Percentiles rank a stretch among this genome's conserved stretches.
phyloP scores from a whole-genome alignment of 805 yeast species.

The Diddensiella transvaalensis region DNA sequence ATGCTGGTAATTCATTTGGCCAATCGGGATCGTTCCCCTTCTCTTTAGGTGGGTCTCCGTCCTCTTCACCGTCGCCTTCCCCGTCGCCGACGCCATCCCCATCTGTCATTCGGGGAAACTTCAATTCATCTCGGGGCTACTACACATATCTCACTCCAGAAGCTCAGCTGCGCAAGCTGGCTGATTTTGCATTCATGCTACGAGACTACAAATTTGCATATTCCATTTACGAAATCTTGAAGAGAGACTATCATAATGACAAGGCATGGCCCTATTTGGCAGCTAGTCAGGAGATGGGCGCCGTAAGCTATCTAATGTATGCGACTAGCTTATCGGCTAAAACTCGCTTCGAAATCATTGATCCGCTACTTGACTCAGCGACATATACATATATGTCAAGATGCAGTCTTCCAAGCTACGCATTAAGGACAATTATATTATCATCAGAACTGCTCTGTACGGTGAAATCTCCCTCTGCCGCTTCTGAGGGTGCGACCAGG shows the following conservation, averaged over 20 bases:
- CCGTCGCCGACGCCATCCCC: constrained; percentile 12
- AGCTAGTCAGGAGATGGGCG: constrained; percentile 84
- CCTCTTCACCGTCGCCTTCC: constrained; percentile 4
- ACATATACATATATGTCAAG: constrained; percentile 73
- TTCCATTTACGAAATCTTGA: constrained; percentile 74
- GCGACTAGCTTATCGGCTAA: constrained; percentile 36
- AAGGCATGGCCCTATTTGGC: constrained; percentile 81
- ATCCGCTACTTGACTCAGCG: constrained; percentile 65
- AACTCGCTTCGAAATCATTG: constrained; percentile 50
- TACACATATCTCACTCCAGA: constrained; percentile 66
- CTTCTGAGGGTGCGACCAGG: constrained; percentile 43
- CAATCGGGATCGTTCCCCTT: constrained; percentile 9
- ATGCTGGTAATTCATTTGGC: constrained; percentile 19
- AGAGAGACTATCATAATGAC: constrained; percentile 71
- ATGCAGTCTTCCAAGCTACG: constrained; percentile 63
- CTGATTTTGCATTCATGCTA: constrained; percentile 91
- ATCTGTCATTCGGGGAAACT: constrained; percentile 30
- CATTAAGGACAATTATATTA: constrained; percentile 62
- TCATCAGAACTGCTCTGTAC: constrained; percentile 64
- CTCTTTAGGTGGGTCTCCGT: constrained; percentile 19
- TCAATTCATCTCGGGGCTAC: constrained; percentile 41
- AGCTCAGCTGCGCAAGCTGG: constrained; percentile 72
- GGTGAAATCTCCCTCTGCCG: constrained; percentile 40
- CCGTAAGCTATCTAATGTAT: constrained; percentile 65
- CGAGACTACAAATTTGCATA: constrained; percentile 84